phyloP scores from a whole-genome alignment of 2,329 filamentous ascomycete species.

The Pyrenochaeta sp. region DNA sequence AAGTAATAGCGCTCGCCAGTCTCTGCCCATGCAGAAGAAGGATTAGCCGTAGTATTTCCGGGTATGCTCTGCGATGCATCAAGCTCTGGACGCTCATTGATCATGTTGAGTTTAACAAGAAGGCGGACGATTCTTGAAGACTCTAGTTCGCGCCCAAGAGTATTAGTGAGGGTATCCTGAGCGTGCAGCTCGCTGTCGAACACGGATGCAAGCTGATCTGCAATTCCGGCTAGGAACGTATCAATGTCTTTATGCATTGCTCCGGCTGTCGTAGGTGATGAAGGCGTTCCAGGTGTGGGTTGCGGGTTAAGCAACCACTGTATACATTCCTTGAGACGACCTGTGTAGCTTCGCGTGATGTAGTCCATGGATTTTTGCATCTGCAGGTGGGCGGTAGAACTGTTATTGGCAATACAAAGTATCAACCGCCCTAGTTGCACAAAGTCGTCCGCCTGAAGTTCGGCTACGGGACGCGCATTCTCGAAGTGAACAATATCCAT shows the following conservation, averaged over 20 bases:
- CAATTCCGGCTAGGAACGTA: conserved; percentile 79
- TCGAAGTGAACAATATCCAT: conserved; percentile 90
- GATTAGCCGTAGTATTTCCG: conserved; percentile 35
- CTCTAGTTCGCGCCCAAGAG: conserved; percentile 83
- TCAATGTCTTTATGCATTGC: conserved; percentile 74
- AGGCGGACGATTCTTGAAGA: conserved; percentile 86
- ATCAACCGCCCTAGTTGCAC: conserved; percentile 84
- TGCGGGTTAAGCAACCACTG: conserved; percentile 78
- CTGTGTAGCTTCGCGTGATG: conserved; percentile 77
- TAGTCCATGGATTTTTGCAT: conserved; percentile 77
- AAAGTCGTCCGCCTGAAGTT: conserved; percentile 89
- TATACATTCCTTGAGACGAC: conserved; percentile 79
- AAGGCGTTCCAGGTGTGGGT: conserved; percentile 34
- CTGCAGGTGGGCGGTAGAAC: conserved; percentile 66
- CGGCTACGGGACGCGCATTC: conserved; percentile 69
- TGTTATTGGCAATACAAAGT: conserved; percentile 80
- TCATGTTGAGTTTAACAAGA: conserved; percentile 81
- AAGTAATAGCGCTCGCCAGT: conserved; percentile 91
- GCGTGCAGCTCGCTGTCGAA: conserved; percentile 83
- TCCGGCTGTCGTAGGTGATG: conserved; percentile 36
- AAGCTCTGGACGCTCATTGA: conserved; percentile 90
- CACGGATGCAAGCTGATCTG: conserved; percentile 75
- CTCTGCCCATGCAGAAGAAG: conserved; percentile 76
- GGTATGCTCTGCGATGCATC: conserved; percentile 68
- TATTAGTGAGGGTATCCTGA: conserved; percentile 76